Evolutionary conservation across 2,329 filamentous ascomycete genomes (phyloP).

Genomic region (Ophiostoma piceae): DNA sequence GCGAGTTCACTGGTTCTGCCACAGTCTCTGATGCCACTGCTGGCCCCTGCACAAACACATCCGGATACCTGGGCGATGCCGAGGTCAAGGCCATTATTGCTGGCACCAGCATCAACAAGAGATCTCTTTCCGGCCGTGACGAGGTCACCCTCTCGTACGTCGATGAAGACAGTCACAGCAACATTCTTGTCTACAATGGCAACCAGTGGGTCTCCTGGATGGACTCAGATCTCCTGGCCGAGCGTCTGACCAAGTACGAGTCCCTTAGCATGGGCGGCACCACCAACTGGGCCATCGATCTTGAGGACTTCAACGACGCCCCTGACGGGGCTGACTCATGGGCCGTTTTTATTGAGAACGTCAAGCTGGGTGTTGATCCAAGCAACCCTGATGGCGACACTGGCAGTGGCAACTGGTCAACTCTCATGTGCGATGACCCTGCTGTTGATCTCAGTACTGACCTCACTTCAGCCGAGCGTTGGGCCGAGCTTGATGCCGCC

Average conservation of each 20-base stretch:
- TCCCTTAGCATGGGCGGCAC: background rate
- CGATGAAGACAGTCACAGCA: conserved; percentile 24
- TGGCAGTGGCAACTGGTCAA: conserved; percentile 29
- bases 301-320: background rate
- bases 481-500: conserved; percentile 29
- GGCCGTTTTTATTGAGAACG: background rate
- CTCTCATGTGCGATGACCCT: conserved; percentile 27
- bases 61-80: conserved; percentile 27
- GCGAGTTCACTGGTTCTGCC: conserved; percentile 29
- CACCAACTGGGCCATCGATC: background rate
- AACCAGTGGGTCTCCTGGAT: conserved; percentile 28
- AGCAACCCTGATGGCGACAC: background rate
- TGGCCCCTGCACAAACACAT: conserved; percentile 37
- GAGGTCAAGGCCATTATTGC: conserved; percentile 12
- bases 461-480: conserved; percentile 27
- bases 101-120: background rate
- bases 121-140: background rate
- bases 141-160: conserved; percentile 8
- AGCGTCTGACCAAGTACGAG: conserved; percentile 5
- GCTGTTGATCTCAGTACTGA: conserved; percentile 18
- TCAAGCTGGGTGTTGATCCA: background rate
- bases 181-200: conserved; percentile 25
- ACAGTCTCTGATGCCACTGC: conserved; percentile 30
- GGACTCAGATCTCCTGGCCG: conserved; percentile 21
- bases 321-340: background rate